Evolutionary conservation across 306 rosid genomes (phyloP), one percentile per base, ranked within the genome.

Genomic region (Rubus idaeus): DNA sequence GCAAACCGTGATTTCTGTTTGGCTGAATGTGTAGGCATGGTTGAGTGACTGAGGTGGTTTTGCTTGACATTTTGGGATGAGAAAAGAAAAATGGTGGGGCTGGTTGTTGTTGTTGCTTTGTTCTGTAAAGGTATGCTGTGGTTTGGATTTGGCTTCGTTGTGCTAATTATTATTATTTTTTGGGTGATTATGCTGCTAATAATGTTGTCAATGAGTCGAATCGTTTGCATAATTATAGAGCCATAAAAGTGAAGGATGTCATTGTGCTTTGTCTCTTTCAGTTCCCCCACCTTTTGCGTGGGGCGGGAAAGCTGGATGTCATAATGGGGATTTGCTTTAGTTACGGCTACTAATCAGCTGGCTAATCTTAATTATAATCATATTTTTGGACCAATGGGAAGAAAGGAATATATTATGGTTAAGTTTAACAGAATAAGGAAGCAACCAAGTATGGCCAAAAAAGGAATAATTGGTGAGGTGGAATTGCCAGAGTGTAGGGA

Each of bases 291-390:
- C 23, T 81, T 76, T 65, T 78, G 46, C 66, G 70, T 74, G 75
- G 80, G 60, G 82, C 79, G 68, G 41, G 74, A 81, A 87, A 86
- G 80, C 53, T 75, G 86, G 79, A 68, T 50, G 65, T 8, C 50
- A 52, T 65, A 2, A 71, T 20, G 61, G 63, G 63, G 6, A 41
- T 5, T 64, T 23, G 37, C 78, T 57, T 18, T 23, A 39, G 61
- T 80, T 64, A 69, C 71, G 83, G 46, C 80, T 62, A n/a, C 30
- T 39, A 70, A 71, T 72, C 78, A n/a, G 81, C 57, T 14, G 10
- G n/a, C 35, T 14, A 2, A 21, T 46, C 41, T 21, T n/a, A 42
- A 3, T 1, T 20, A 18, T 44, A 42, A 67, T 67, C 17, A 67
- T 20, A 10, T 8, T 17, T 66, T 10, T 21, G 10, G 58, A 18